Base-by-base conservation (phyloP, 2,329 filamentous ascomycete genomes). In the Alternaria angustiovoidea region DNA sequence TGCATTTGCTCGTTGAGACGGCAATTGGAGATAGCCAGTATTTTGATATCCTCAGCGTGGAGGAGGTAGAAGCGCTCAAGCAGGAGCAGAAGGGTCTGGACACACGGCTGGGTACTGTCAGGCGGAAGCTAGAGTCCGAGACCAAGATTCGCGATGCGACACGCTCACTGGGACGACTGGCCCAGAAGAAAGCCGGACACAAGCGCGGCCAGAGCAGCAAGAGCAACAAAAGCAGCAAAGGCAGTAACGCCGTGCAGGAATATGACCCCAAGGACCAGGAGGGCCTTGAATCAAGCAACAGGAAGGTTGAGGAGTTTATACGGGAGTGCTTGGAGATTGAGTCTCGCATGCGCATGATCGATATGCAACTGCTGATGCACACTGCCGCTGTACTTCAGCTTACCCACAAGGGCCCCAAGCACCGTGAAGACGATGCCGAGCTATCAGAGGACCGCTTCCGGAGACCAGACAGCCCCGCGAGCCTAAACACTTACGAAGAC, bases 71-170 rank as follows among this genome's bases (percentile, higher is more conserved):
- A 67, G 86, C 88, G 47, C 81, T 98, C 71, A 99, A 98, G 84
- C 96, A 93, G 77, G 92, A 97, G 81, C 87, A 89, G 64, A 86
- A 88, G 59, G 83, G 88, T 36, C 80, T 98, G 51, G 84, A 86
- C 26, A 87, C 89, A 73, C 90, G 92, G n/a, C 89, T 97, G 67
- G 91, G 94, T 63, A 89, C 92, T 38, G 89, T 92, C 20, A 88
- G 90, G 67, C 87, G 92, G 61, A 97, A 94, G 79, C 85, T 99
- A 38, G 89, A 89, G 32, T 88, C 98, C 46, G 95, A 99, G 78
- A 91, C 89, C 55, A 99, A 98, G 81, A 93, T 97, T 71, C 91
- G 93, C 70, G 94, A 98, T 84, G 95, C 95, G 1, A 93, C 95
- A 11, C 87, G 90, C 65, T 96, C 93, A 41, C 89, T 99, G 79